Conservation (phyloP, 306 rosid species). For the Lathyrus aphaca region DNA sequence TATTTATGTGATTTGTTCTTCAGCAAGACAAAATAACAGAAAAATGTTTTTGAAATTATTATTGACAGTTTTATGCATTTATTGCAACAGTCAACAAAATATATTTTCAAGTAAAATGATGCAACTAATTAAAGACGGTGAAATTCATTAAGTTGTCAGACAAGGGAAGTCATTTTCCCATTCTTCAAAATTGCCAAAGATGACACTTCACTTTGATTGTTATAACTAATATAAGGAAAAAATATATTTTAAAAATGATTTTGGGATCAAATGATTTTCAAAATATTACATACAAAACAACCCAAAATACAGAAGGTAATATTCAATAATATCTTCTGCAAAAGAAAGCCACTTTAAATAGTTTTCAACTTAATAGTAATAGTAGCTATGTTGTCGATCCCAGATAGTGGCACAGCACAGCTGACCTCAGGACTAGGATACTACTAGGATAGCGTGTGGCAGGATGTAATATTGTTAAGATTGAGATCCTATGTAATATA, state of each 20-base stretch:
- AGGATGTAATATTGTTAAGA: too few species aligned
- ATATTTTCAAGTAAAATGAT: slow-evolving; percentile 15
- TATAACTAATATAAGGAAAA: not conserved
- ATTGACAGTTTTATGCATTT: not conserved
- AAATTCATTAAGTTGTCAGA: not conserved
- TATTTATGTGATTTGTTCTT: slow-evolving; percentile 17
- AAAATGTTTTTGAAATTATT: not conserved
- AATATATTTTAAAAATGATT: not conserved
- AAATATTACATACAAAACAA: not conserved
- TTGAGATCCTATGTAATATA: too few species aligned
- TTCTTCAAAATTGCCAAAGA: not conserved
- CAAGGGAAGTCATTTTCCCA: not conserved
- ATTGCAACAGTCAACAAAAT: slow-evolving; percentile 1
- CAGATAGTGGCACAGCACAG: too few species aligned
- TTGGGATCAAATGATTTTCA: not conserved
- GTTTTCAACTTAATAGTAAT: too few species aligned
- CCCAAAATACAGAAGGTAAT: not conserved
- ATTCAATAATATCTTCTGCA: too few species aligned
- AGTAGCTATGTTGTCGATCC: too few species aligned
- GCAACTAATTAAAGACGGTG: not conserved
- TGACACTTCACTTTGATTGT: not conserved
- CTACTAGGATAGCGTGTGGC: too few species aligned
- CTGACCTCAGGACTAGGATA: too few species aligned
- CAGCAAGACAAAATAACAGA: slow-evolving; percentile 6
- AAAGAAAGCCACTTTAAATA: too few species aligned